These are phyloP conservation scores for Spencermartinsiella europaea DNA, from an alignment of 805 yeast species.

Conservation along the genomic window DNA sequence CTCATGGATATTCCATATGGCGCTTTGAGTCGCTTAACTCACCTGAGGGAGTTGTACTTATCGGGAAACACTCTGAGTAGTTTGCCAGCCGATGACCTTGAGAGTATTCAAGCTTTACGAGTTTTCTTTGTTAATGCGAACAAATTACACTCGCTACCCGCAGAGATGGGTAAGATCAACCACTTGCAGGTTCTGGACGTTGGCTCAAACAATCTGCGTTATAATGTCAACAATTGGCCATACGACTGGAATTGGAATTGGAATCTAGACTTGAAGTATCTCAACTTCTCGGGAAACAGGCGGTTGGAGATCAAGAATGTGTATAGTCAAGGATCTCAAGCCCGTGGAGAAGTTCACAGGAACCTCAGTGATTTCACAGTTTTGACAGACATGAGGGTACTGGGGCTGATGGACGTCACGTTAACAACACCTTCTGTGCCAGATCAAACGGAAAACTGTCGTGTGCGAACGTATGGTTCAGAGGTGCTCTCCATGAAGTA, in stretches of 20 bases:
- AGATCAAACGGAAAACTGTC: conserved; percentile 73
- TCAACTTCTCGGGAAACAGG: conserved; percentile 90
- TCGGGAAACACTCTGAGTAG: conserved; percentile 80
- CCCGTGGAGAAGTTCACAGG: conserved; percentile 16
- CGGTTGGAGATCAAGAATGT: conserved; percentile 80
- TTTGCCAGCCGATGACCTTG: conserved; percentile 83
- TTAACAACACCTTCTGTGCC: conserved; percentile 84
- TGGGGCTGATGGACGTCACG: conserved; percentile 94
- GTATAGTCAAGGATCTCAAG: conserved; percentile 32
- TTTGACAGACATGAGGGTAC: conserved; percentile 59
- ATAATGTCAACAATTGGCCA: conserved; percentile 89
- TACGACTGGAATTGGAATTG: conserved; percentile 98
- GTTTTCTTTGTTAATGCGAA: conserved; percentile 74
- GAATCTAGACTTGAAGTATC: conserved; percentile 66
- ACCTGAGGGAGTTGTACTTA: conserved; percentile 60
- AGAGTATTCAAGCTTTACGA: conserved; percentile 49
- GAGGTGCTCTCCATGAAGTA: conserved; percentile 69
- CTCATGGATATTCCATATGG: conserved; percentile 76
- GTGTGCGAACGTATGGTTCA: conserved; percentile 88
- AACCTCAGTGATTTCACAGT: conserved; percentile 62
- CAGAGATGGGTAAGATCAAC: conserved; percentile 69
- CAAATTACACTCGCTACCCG: conserved; percentile 78
- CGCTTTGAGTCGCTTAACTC: conserved; percentile 50
- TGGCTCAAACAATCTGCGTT: conserved; percentile 83
- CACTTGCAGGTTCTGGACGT: conserved; percentile 74